Base-by-base conservation (phyloP, 2,329 filamentous ascomycete genomes). In the Thermothelomyces thermophilus region DNA sequence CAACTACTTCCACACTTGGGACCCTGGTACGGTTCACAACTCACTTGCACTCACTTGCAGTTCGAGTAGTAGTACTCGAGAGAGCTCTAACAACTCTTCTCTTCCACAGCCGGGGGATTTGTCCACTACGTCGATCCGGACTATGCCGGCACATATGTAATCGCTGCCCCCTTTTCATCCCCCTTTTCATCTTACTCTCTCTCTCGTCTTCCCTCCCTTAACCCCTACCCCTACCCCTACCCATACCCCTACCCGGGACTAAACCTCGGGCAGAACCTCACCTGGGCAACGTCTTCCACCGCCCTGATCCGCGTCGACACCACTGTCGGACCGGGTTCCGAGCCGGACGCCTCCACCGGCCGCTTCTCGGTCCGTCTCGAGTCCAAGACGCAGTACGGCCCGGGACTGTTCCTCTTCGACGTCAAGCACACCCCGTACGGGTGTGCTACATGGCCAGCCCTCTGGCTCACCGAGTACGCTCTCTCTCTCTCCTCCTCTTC, bases 371-470 rank as follows among this genome's bases (percentile, higher is more conserved):
- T 84, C 13, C 79, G 82, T 13, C 68, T 84, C 49, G 73, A 79
- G 53, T 84, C 81, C 31, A 82, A 78, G 60, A 69, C 64, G 39
- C 75, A 75, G 39, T 85, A 83, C 64, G 65, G 80, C 59, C 66
- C 62, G n/a, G 82, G 82, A 0, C 74, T 85, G n/a, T 85, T 84
- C 66, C 68, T 85, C 59, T 85, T 85, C 59, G 80, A 85, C 60
- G 70, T 85, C 56, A 71, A 75, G 53, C 82, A 84, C 65, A 77
- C 77, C 0, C 82, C 82, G 0, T 77, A 72, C 58, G 82, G 80
- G 36, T 85, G 82, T 60, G 80, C 73, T 3, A 80, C 75, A 19
- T 86, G 79, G 83, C 79, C 80, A 2, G 75, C 83, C 0, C 71
- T 87, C 10, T 86, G 83, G 83, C 70, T 86, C 6, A 71, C 73